Evolutionary conservation across 2,329 filamentous ascomycete species (phyloP), one percentile per base, ranked within the genome.

Genomic region (Lanzia echinophila): DNA sequence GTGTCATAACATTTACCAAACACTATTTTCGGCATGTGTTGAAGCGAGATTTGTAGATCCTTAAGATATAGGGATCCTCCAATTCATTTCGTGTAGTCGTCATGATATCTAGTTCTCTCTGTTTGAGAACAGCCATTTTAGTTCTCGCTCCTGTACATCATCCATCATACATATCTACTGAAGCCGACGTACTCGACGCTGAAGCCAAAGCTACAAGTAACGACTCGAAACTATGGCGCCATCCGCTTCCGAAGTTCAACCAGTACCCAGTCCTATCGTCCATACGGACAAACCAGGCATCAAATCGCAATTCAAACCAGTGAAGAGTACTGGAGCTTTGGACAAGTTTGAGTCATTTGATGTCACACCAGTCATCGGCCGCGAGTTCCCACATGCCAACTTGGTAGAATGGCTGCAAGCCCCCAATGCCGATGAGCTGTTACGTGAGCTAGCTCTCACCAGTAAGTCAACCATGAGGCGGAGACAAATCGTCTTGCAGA

Each of bases 401-500:
- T 66, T 78, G 2, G 69, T 70, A 10, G 73, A 79, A 28, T 71
- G 73, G 13, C 67, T 81, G 13, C 67, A 75, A 44, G 72, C 74
- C n/a, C 63, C 70, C 0, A 74, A 78, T 55, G 63, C 72, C 0
- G 75, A 79, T 36, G 70, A 73, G n/a, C 65, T 77, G 20, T 62
- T 79, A 31, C 70, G 71, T 8, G 77, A 79, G 53, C 67, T 79
- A 10, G 76, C 76, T 20, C 73, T 80, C 48, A 78, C 59, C 4
- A 64, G 66, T 67, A 57, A 12, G 54, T 72, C 24, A 4, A 8
- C 24, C 4, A 28, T 8, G 8, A 28, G 8, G 24, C n/a, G n/a
- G n/a, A n/a, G n/a, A n/a, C n/a, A 28, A 28, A 28, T 28, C 8
- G 4, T 28, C 4, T 8, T 28, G 24, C 8, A 28, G 4, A 4